These are phyloP conservation scores for Pontederia paniculata DNA, from an alignment of 176 grass and related monocot genomes.

Conservation along the genomic window DNA sequence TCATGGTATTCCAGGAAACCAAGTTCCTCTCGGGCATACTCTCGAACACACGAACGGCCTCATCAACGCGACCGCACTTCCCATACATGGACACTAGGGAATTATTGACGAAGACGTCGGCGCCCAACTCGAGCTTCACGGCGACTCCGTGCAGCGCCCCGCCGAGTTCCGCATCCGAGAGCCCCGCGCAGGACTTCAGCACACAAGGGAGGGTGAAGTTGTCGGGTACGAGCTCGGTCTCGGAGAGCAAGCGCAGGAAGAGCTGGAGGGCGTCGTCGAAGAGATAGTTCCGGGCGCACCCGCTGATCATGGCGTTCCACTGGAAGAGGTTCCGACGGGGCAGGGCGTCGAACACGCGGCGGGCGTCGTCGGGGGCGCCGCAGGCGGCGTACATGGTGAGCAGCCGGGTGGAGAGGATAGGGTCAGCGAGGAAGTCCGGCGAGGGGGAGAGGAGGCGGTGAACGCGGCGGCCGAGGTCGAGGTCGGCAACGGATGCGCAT, in stretches of 20 bases:
- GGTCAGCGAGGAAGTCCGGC: constrained; percentile 2
- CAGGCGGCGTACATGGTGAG: neutral
- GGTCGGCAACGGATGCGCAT: too few species aligned
- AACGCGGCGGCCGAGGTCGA: too few species aligned
- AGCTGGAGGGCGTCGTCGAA: neutral
- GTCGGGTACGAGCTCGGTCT: neutral
- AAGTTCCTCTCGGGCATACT: constrained; percentile 7
- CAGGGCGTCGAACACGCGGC: constrained; percentile 4
- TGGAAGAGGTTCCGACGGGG: neutral
- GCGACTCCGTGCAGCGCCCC: constrained; percentile 5
- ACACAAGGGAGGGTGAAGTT: constrained; percentile 6
- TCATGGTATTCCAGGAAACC: constrained; percentile 10
- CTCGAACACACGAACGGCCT: neutral
- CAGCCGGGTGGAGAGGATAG: constrained; percentile 1
- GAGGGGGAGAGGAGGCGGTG: too few species aligned
- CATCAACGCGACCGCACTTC: neutral
- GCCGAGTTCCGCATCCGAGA: neutral
- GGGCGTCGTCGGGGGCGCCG: neutral
- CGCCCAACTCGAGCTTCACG: constrained; percentile 4
- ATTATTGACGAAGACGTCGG: neutral
- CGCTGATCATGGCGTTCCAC: constrained; percentile 11
- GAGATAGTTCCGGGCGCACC: neutral
- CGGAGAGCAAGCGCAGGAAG: neutral
- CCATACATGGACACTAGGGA: constrained; percentile 12
- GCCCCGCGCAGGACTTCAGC: constrained; percentile 12